Base-by-base conservation (phyloP, 2,329 filamentous ascomycete genomes). In the Tolypocladium ovalisporum region DNA sequence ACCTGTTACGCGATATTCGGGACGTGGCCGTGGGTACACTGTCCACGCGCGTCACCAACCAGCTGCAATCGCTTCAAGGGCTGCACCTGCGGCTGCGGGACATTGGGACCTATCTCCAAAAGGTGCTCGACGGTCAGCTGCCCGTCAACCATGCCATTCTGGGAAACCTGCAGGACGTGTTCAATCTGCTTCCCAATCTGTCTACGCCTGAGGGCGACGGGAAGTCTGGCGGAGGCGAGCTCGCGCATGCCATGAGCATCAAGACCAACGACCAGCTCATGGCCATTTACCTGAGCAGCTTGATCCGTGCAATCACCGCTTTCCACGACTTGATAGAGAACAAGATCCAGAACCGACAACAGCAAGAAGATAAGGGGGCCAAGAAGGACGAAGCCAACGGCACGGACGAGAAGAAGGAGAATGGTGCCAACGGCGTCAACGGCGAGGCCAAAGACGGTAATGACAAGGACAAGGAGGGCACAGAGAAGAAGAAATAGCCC, bases 241-340 rank as follows among this genome's bases (percentile, higher is more conserved):
- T 99, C 56, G 88, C 91, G n/a, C 84, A 94, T 61, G 92, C 94
- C 39, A 96, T 99, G 91, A 96, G 90, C 75, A 85, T 96, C 77
- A 99, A 99, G 84, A 97, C 93, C 59, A 99, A 99, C 70, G 94
- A 99, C 73, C 94, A 99, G 77, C 83, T 99, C 63, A 97, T 99
- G 89, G 86, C 92, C 55, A 97, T 99, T 72, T 99, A 99, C 75
- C 81, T 99, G 56, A 96, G 90, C 76, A 96, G 90, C 77, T 78
- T 97, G 78, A 97, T 99, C 75, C 84, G 94, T 60, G 94, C 94
- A 58, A 99, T 99, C 69, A 97, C 94, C 15, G 94, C 94, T 9
- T 99, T 97, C 86, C 94, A 99, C 73, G 94, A 99, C 71, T 77
- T 99, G 64, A 99, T 99, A 64, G 94, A 99, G 79, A 99, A 99